These are phyloP conservation scores for Phascolomyces articulosus DNA, from an alignment of 371 early-diverging fungal species.

Conservation along the genomic window DNA sequence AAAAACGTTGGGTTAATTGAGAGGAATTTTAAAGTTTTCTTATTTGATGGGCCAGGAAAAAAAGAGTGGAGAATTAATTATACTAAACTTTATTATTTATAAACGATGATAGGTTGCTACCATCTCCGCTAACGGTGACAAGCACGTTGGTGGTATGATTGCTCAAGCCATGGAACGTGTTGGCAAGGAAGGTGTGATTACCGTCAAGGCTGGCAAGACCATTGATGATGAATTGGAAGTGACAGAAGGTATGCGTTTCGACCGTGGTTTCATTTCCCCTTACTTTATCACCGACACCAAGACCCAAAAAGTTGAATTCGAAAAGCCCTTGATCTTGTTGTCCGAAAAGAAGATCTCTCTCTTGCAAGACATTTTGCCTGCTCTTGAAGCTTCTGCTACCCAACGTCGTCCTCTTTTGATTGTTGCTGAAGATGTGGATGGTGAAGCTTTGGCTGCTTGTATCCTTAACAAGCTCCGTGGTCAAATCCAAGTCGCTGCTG, in stretches of 20 bases:
- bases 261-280: slow-evolving; percentile 98
- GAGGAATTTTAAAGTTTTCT: too few relatives aligned
- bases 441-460: slow-evolving; percentile 98
- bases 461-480: slow-evolving; percentile 98
- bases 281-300: slow-evolving; percentile 98
- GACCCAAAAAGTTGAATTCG: slow-evolving; percentile 97
- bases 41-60: too few relatives aligned
- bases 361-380: slow-evolving; percentile 93
- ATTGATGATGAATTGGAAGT: slow-evolving; percentile 95
- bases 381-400: slow-evolving; percentile 92
- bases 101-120: slow-evolving; percentile 97
- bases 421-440: slow-evolving; percentile 97
- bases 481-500: slow-evolving; percentile 93
- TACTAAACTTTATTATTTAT: slow-evolving; percentile 6
- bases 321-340: slow-evolving; percentile 95
- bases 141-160: slow-evolving; percentile 92
- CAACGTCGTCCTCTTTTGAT: slow-evolving; percentile 96
- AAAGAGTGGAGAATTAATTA: background rate
- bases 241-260: slow-evolving; percentile 99
- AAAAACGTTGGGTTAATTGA: background rate
- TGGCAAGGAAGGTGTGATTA: slow-evolving; percentile 99
- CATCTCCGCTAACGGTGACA: slow-evolving; percentile 98
- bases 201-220: slow-evolving; percentile 98
- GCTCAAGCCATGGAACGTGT: slow-evolving; percentile 99
- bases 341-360: slow-evolving; percentile 97